Conservation (phyloP, 192 early-diverging fungal genomes). For the Coemansia sp. region DNA sequence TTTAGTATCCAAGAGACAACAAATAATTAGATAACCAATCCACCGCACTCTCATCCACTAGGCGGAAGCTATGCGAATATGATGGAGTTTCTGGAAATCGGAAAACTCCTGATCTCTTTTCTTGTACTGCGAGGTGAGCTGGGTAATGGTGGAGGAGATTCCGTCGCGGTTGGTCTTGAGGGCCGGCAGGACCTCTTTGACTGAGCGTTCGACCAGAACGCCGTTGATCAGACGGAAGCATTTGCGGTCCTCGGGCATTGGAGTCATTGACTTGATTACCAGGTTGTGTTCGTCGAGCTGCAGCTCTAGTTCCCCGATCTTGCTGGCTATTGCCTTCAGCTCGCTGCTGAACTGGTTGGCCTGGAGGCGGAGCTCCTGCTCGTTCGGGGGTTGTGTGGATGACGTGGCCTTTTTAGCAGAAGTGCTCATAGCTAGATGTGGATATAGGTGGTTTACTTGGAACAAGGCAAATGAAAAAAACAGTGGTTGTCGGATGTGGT, state of each 20-base stretch:
- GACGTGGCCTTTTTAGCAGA: background rate
- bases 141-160: constrained; percentile 74
- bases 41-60: background rate
- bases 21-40: background rate
- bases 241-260: constrained; percentile 79
- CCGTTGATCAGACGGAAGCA: constrained; percentile 94
- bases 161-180: constrained; percentile 84
- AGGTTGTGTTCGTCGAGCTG: constrained; percentile 87
- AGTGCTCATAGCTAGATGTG: too few relatives aligned
- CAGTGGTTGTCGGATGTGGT: too few relatives aligned
- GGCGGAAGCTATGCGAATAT: constrained; percentile 69
- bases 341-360: constrained; percentile 72
- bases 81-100: constrained; percentile 88
- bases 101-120: constrained; percentile 86
- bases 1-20: background rate
- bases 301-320: constrained; percentile 91
- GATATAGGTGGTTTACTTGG: too few relatives aligned
- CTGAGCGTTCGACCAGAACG: constrained; percentile 89
- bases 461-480: too few relatives aligned
- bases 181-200: constrained; percentile 87
- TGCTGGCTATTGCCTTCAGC: constrained; percentile 79
- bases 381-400: constrained; percentile 13
- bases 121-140: constrained; percentile 78
- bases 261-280: constrained; percentile 90
- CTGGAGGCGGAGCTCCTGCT: constrained; percentile 45